These are phyloP conservation scores for Torrubiellomyces zombiae DNA, from an alignment of 2,329 filamentous ascomycete species.

Conservation along the genomic window DNA sequence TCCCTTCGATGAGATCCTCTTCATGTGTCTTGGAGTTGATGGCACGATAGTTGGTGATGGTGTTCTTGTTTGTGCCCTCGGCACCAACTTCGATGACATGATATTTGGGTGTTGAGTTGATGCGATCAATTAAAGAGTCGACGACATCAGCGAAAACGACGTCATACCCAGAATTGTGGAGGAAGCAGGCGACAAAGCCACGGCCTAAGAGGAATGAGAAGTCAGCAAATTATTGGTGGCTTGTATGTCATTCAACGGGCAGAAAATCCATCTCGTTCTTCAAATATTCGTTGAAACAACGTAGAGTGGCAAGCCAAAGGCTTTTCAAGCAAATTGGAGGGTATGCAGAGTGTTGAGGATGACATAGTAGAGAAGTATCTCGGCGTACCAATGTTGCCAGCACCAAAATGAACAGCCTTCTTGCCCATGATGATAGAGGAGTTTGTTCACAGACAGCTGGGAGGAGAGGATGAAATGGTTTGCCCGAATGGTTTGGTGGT, in stretches of 20 bases:
- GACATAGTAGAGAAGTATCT: conserved; percentile 1
- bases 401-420: conserved; percentile 72
- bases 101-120: conserved; percentile 66
- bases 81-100: conserved; percentile 83
- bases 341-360: background rate
- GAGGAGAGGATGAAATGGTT: too few relatives aligned
- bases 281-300: too few relatives aligned
- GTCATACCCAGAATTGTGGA: conserved; percentile 88
- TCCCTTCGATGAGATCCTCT: conserved; percentile 66
- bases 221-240: conserved; percentile 5
- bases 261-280: too few relatives aligned
- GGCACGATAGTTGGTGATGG: conserved; percentile 88
- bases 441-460: too few relatives aligned
- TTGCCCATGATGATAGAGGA: too few relatives aligned
- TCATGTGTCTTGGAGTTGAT: conserved; percentile 88
- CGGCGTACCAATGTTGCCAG: conserved; percentile 59
- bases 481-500: too few relatives aligned
- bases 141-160: conserved; percentile 94
- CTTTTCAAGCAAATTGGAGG: too few relatives aligned
- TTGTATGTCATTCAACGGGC: too few relatives aligned
- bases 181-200: conserved; percentile 78
- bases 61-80: conserved; percentile 64
- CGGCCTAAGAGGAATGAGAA: conserved; percentile 27
- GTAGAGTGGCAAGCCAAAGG: too few relatives aligned
- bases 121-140: conserved; percentile 60